These are phyloP conservation scores for Phaeosphaeria sp. DNA, from an alignment of 2,329 filamentous ascomycete genomes.

Conservation along the genomic window DNA sequence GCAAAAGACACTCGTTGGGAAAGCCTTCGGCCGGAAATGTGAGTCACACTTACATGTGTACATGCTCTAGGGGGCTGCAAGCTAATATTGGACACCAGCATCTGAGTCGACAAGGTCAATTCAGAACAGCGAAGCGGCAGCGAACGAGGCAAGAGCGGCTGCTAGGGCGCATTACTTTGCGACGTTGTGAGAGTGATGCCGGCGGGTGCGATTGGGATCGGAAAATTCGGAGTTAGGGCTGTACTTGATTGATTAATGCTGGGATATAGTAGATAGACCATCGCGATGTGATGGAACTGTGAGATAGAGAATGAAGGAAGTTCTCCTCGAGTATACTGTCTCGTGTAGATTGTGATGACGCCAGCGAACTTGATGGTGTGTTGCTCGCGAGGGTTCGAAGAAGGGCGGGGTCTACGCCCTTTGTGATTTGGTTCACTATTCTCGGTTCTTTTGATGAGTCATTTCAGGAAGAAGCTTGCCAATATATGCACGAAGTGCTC, in stretches of 20 bases:
- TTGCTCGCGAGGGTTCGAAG: not conserved
- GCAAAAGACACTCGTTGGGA: not conserved
- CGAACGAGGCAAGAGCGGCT: conserved; percentile 12
- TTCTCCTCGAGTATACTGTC: not conserved
- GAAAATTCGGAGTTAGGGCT: not conserved
- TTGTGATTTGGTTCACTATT: not conserved
- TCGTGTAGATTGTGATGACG: not conserved
- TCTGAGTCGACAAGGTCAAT: not conserved
- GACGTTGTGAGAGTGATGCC: not conserved
- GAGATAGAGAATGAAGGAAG: not conserved
- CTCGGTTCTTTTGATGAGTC: not conserved
- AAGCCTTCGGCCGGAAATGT: not conserved
- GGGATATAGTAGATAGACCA: not conserved
- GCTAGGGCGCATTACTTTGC: conserved; percentile 1
- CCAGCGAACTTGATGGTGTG: not conserved
- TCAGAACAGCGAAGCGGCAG: conserved; percentile 4
- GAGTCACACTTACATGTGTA: not conserved
- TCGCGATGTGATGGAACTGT: not conserved
- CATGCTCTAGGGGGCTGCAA: not conserved
- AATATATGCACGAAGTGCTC: not conserved
- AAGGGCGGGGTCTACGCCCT: not conserved
- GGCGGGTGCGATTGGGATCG: not conserved
- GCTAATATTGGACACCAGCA: not conserved
- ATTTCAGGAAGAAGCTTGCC: not conserved
- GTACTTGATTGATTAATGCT: not conserved